Base-by-base conservation (phyloP, 2,329 filamentous ascomycete genomes). In the Pseudodiploospora longispora region DNA sequence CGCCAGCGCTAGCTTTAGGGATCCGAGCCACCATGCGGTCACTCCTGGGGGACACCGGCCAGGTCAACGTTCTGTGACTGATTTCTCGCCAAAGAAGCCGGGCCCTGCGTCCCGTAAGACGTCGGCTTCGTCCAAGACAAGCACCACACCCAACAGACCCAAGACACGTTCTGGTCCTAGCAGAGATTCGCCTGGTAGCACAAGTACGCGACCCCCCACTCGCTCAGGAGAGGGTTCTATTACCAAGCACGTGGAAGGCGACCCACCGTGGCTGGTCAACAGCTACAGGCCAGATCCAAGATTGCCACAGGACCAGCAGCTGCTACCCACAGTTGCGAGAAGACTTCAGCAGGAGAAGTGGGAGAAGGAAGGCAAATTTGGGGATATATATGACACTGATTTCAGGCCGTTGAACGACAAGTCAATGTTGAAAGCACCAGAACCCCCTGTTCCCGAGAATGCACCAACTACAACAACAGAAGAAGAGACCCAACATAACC, bases 281-380 rank as follows among this genome's bases (percentile, higher is more conserved):
- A 88, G 95, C 66, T 98, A 96, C 65, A 95, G 94, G 59, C 93
- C 93, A 1, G 93, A 98, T 60, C 93, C 93, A 30, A 83, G 89
- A 48, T 72, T 98, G 31, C 93, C 93, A 5, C 93, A 89, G 0
- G 93, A 98, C 50, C 87, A 98, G 63, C 93, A 98, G 60, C 82
- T 98, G 42, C 79, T 98, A 8, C 93, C 93, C 1, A 97, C 93
- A 0, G 89, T 97, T 50, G 93, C 93, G 9, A 88, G 85, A 57
- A 78, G 87, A 44, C 75, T 97, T 63, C 87, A 93, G 62, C 91
- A 96, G 67, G 89, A 96, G 63, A 87, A 91, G 62, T 96, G 89
- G 90, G 89, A 94, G 65, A 86, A 82, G 55, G 87, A 96, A 63
- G 90, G 90, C 50, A 88, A 87, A 52, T 86, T 87, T 50, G 88